Evolutionary conservation across 2,329 filamentous ascomycete genomes (phyloP).

Genomic region (Didymella keratinophila): DNA sequence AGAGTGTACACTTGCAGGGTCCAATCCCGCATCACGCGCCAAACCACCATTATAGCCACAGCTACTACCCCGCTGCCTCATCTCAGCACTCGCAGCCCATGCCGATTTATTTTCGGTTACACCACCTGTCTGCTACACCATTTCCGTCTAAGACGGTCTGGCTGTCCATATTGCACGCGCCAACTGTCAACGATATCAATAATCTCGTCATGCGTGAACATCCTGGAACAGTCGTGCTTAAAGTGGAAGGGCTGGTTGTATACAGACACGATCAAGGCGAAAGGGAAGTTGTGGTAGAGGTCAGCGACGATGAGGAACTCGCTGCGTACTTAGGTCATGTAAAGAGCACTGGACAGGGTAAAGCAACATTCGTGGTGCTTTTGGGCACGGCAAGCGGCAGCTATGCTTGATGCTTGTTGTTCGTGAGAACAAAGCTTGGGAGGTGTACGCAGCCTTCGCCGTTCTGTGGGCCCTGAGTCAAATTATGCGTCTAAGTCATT

Average conservation of each 20-base stretch:
- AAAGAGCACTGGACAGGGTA: slow-evolving; percentile 55
- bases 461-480: neutral
- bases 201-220: slow-evolving; percentile 68
- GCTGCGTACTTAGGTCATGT: slow-evolving; percentile 74
- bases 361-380: slow-evolving; percentile 61
- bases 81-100: slow-evolving; percentile 50
- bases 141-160: slow-evolving; percentile 62
- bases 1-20: slow-evolving; percentile 38
- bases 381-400: slow-evolving; percentile 22
- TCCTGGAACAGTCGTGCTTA: slow-evolving; percentile 65
- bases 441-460: neutral
- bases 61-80: slow-evolving; percentile 23
- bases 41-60: slow-evolving; percentile 22
- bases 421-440: neutral
- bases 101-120: slow-evolving; percentile 73
- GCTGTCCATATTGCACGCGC: slow-evolving; percentile 68
- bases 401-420: slow-evolving; percentile 14
- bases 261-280: slow-evolving; percentile 49
- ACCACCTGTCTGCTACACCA: slow-evolving; percentile 67
- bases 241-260: slow-evolving; percentile 72
- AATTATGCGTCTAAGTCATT: neutral
- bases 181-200: slow-evolving; percentile 69
- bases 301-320: slow-evolving; percentile 76
- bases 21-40: slow-evolving; percentile 38
- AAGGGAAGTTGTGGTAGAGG: slow-evolving; percentile 68